phyloP scores from a whole-genome alignment of 2,329 filamentous ascomycete genomes.

The Monosporascus sp. region DNA sequence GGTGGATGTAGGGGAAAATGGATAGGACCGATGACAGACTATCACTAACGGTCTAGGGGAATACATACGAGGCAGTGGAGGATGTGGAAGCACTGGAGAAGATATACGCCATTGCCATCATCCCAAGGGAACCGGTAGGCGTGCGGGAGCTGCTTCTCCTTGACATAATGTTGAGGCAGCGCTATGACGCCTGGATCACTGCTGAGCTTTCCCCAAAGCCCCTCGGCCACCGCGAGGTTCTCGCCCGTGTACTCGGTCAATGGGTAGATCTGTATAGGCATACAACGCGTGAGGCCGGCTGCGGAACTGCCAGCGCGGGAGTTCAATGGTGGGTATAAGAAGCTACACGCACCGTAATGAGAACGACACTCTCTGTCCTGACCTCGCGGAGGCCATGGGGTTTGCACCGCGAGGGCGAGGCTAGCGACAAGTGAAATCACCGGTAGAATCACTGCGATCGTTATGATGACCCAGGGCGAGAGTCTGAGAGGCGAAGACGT shows the following conservation, averaged over 20 bases:
- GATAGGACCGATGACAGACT: too few species aligned
- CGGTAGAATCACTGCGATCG: too few species aligned
- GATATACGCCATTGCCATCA: constrained; percentile 1
- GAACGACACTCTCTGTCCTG: not conserved
- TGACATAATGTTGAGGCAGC: not conserved
- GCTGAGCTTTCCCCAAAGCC: not conserved
- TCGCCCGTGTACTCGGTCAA: not conserved
- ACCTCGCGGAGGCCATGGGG: too few species aligned
- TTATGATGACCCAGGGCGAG: too few species aligned
- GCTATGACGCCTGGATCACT: not conserved
- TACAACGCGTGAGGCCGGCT: not conserved
- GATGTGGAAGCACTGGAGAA: constrained; percentile 3
- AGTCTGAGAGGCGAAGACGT: too few species aligned
- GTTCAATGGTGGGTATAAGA: too few species aligned
- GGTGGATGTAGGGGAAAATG: too few species aligned
- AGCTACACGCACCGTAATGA: not conserved
- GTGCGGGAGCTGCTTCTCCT: constrained; percentile 1
- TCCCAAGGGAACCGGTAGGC: constrained; percentile 3
- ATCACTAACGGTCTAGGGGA: too few species aligned
- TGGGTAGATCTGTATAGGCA: not conserved
- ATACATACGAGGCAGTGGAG: constrained; percentile 3
- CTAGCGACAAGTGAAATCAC: too few species aligned
- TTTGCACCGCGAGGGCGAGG: not conserved
- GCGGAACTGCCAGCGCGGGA: not conserved
- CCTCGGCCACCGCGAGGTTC: not conserved